A percentile compares a stretch with the other conserved stretches of the same genome.
These are phyloP conservation scores for Plasmodium chabaudi DNA, from an alignment of 169 alveolate genomes.

Conservation along the genomic window DNA sequence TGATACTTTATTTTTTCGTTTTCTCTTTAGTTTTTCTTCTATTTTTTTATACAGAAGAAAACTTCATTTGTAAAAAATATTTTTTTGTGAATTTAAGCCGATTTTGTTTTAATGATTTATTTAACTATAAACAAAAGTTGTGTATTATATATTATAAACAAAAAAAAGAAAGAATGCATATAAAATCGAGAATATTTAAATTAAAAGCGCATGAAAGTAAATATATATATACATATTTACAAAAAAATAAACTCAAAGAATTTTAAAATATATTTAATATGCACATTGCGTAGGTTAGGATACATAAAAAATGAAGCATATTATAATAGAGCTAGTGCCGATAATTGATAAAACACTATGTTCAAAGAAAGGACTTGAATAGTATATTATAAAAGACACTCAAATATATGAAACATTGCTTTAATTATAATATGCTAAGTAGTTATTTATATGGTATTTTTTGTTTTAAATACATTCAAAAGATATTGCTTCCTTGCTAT, in stretches of 20 bases:
- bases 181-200: constrained; percentile 1
- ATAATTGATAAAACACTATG: no score
- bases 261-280: no score
- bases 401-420: no score
- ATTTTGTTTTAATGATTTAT: constrained; percentile 8
- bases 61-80: constrained; percentile 2
- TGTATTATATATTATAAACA: constrained; percentile 8
- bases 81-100: background rate
- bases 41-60: constrained; percentile 1
- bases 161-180: constrained; percentile 10
- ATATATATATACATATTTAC: background rate
- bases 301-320: no score
- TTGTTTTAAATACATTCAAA: constrained; percentile 14
- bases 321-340: no score
- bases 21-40: constrained; percentile 16
- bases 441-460: background rate
- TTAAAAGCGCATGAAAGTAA: background rate
- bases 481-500: constrained; percentile 39
- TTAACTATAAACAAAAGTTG: constrained; percentile 20
- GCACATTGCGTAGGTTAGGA: no score
- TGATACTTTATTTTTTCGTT: background rate
- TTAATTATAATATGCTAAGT: no score
- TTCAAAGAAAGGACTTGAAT: no score
- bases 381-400: no score
- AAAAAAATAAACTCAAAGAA: background rate